Conservation (phyloP, 176 grass and related monocot species). For the Poa annua region DNA sequence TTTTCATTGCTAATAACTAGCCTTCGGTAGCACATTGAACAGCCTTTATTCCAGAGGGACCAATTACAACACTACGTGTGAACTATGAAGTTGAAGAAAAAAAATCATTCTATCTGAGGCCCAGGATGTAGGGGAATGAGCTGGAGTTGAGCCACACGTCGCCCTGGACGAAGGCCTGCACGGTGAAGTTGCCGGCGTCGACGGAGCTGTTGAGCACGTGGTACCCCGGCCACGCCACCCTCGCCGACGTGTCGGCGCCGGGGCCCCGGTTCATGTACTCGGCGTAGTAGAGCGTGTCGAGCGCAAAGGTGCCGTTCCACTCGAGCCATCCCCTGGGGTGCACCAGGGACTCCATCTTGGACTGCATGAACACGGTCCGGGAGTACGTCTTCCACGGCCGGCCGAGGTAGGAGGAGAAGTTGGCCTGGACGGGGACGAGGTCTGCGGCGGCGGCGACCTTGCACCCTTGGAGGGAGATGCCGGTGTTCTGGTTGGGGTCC, state of each 20-base stretch:
- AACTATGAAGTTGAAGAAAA: not conserved
- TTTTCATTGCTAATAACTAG: not conserved
- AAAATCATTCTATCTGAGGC: slow-evolving; percentile 41
- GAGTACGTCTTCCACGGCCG: slow-evolving; percentile 89
- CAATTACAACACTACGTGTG: not conserved
- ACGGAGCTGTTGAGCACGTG: slow-evolving; percentile 54
- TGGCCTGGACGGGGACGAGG: slow-evolving; percentile 50
- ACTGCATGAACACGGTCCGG: slow-evolving; percentile 76
- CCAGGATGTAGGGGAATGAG: slow-evolving; percentile 57
- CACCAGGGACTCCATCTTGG: slow-evolving; percentile 67
- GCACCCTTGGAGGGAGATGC: slow-evolving; percentile 81
- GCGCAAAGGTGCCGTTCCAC: slow-evolving; percentile 78
- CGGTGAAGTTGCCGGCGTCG: slow-evolving; percentile 82
- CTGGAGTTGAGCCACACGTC: slow-evolving; percentile 70
- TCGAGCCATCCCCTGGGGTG: slow-evolving; percentile 67
- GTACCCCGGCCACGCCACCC: slow-evolving; percentile 80
- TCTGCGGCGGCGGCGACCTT: slow-evolving; percentile 89
- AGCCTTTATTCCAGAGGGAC: not conserved
- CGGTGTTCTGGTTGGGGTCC: slow-evolving; percentile 93
- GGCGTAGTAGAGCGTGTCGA: slow-evolving; percentile 91
- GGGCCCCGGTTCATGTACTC: slow-evolving; percentile 80
- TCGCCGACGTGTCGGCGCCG: slow-evolving; percentile 56
- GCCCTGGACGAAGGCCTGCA: slow-evolving; percentile 70
- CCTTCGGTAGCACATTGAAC: not conserved
- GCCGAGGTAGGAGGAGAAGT: slow-evolving; percentile 76